Percentiles rank a stretch among this genome's conserved stretches.
phyloP scores from a whole-genome alignment of 768 basidiomycete genomes.

The Termitomyces sp. region DNA sequence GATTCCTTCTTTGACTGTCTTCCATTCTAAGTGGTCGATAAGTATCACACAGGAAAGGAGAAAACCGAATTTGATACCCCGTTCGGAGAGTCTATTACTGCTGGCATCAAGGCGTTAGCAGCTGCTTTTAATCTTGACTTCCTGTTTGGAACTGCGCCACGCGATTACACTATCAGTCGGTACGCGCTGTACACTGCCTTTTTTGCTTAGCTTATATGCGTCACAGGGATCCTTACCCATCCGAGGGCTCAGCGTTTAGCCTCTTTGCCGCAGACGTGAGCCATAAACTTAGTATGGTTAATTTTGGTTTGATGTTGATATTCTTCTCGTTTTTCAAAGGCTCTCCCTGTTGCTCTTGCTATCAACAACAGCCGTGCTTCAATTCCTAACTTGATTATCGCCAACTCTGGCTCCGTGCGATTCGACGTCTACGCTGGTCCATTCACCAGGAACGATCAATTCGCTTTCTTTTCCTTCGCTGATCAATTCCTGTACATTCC shows the following conservation, averaged over 20 bases:
- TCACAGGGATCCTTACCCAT: slow-evolving; percentile 57
- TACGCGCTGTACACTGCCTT: slow-evolving; percentile 21
- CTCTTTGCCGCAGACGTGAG: slow-evolving; percentile 47
- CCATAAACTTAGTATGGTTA: neutral
- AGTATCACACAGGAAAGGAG: slow-evolving; percentile 57
- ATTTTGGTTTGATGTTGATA: neutral
- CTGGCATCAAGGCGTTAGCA: slow-evolving; percentile 50
- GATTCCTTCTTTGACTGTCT: neutral
- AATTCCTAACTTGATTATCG: slow-evolving; percentile 60
- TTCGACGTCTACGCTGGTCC: slow-evolving; percentile 64
- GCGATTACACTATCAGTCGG: slow-evolving; percentile 66
- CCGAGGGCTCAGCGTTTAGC: slow-evolving; percentile 54
- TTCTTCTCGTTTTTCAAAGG: slow-evolving; percentile 24
- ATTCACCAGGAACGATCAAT: slow-evolving; percentile 79
- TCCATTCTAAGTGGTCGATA: neutral
- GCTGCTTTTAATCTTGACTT: slow-evolving; percentile 57
- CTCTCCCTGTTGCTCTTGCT: slow-evolving; percentile 49
- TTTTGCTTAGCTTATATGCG: neutral
- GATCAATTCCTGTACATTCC: slow-evolving; percentile 63
- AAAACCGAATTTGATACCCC: slow-evolving; percentile 58
- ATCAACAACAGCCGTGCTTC: slow-evolving; percentile 59
- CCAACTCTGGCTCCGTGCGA: slow-evolving; percentile 60
- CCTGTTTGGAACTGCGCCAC: slow-evolving; percentile 69
- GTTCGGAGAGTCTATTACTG: slow-evolving; percentile 47
- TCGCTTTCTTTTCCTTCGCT: slow-evolving; percentile 67